Evolutionary conservation across 163 green algal species (phyloP), one percentile per base, ranked within the genome.

Genomic region (Prototheca stagnorum): DNA sequence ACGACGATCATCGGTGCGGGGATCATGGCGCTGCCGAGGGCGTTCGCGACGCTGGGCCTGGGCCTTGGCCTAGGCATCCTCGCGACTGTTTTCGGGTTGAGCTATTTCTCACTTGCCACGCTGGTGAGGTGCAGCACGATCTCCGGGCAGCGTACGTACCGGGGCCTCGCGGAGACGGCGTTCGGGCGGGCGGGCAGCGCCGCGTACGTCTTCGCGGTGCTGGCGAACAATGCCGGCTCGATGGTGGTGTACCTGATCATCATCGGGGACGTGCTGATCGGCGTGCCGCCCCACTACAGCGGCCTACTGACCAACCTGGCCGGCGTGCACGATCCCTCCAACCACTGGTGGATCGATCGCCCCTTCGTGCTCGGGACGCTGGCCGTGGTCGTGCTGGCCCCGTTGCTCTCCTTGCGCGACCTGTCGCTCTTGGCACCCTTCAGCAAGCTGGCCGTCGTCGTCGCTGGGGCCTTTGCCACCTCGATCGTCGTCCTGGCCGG

Each of bases 181-280:
- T 70, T 65, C 49, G 62, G 62, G 8, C 9, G 0, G 16, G 11
- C 39, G 16, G 62, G 62, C n/a, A 25, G 47, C 25, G n/a, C 26
- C 21, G n/a, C 41, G 1, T 43, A 62, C 23, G 35, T 53, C n/a
- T 0, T 57, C n/a, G 31, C 47, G 3, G 54, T 72, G 31, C 44
- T 70, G 28, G 23, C 57, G 7, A 64, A 64, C 28, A 64, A 69
- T 15, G 43, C 56, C 5, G 62, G 62, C 2, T 49, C 51, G 15
- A 64, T 71, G 59, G 64, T 71, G 21, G 53, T 69, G 15, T 71
- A 71, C 43, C 40, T 69, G 4, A 69, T 71, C 41, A 71, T 71
- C 27, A 69, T 71, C 6, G 62, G 41, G n/a, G 62, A 72, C 23
- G 53, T 72, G 35, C 42, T 72, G 35, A 44, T 54, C n/a, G 62